Evolutionary conservation across 176 grass and related monocot genomes (phyloP).

Genomic region (Aegilops bicornis): DNA sequence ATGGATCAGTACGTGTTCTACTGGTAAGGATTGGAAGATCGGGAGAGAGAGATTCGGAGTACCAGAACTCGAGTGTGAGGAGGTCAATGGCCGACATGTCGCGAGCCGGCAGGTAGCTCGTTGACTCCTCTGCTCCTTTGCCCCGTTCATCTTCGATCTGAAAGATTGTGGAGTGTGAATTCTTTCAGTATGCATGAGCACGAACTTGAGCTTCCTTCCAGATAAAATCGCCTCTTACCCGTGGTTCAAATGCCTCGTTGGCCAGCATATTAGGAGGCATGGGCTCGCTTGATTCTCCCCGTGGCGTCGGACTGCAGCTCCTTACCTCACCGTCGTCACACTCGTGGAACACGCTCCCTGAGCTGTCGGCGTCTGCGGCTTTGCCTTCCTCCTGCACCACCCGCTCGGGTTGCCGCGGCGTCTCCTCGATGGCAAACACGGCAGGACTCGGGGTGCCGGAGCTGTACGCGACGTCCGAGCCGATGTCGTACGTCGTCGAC

Average conservation of each 20-base stretch:
- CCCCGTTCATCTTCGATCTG: constrained; percentile 15
- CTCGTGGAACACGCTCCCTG: neutral
- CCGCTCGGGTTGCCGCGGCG: neutral
- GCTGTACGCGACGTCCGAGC: constrained; percentile 41
- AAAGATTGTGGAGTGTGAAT: neutral
- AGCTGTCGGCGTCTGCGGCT: neutral
- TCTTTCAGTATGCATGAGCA: neutral
- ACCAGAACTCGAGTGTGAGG: constrained; percentile 41
- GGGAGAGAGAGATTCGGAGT: neutral
- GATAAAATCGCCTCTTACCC: neutral
- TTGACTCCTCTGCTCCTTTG: constrained; percentile 17
- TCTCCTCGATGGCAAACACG: neutral
- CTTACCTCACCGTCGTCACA: neutral
- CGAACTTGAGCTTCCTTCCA: neutral
- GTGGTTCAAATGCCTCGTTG: neutral
- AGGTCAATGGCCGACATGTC: constrained; percentile 30
- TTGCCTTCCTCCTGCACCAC: neutral
- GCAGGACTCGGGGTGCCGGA: constrained; percentile 23
- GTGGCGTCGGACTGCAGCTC: neutral
- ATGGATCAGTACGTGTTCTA: neutral
- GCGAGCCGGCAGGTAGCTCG: neutral
- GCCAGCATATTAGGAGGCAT: constrained; percentile 3
- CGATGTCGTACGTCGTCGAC: constrained; percentile 29
- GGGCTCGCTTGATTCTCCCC: neutral
- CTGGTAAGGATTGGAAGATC: neutral